phyloP scores from a whole-genome alignment of 2,329 filamentous ascomycete species.

The Beauveria varroae region DNA sequence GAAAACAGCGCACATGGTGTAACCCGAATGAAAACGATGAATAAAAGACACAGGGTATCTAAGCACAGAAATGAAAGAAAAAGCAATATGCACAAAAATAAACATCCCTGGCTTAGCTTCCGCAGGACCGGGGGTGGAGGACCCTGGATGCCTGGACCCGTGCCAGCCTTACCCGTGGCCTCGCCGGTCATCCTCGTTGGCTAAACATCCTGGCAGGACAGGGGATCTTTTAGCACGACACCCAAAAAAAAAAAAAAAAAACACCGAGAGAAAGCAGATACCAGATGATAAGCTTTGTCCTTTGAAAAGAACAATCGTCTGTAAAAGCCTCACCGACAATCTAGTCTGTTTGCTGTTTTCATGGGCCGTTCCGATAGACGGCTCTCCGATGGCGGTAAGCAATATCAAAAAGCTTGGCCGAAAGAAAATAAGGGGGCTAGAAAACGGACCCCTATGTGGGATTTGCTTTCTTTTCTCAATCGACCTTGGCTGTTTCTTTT shows the following conservation, averaged over 20 bases:
- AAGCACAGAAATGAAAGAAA: background rate
- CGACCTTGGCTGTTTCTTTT: background rate
- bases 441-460: no score
- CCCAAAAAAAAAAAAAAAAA: no score
- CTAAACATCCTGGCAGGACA: background rate
- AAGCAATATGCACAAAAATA: background rate
- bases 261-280: background rate
- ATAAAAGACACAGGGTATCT: background rate
- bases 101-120: background rate
- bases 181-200: background rate
- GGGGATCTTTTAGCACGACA: background rate
- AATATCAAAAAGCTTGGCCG: no score
- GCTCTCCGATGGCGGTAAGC: no score
- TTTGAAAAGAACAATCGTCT: no score
- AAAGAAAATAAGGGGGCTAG: no score
- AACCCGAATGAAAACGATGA: background rate
- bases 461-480: background rate
- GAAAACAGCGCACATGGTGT: background rate
- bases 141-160: background rate
- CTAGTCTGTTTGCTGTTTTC: no score
- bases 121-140: background rate
- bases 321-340: no score
- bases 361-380: no score
- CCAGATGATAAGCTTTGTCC: background rate
- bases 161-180: slow-evolving; percentile 1